These are phyloP conservation scores for Taiozyma sp. DNA, from an alignment of 1,139 yeast species.

Conservation along the genomic window DNA sequence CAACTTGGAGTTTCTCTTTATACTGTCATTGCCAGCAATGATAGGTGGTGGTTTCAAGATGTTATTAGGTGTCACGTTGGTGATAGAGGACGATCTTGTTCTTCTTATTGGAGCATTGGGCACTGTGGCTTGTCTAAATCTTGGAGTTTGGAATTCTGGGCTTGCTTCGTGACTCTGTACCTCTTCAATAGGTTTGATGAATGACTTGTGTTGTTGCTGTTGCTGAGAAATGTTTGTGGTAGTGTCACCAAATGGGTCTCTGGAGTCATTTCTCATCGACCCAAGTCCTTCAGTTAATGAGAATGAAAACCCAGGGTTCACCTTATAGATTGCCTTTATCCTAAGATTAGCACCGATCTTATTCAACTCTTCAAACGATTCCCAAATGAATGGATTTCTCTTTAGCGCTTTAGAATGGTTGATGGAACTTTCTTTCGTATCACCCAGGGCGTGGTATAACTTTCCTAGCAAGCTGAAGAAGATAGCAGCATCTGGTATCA, in stretches of 20 bases:
- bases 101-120: constrained; percentile 55
- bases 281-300: constrained; percentile 1
- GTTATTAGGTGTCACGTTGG: constrained; percentile 1
- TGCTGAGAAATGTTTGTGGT: constrained; percentile 9
- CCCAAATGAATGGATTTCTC: constrained; percentile 78
- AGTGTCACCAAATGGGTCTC: constrained; percentile 27
- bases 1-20: constrained; percentile 18
- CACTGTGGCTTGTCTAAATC: constrained; percentile 34
- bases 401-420: constrained; percentile 65
- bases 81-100: constrained; percentile 31
- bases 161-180: constrained; percentile 6
- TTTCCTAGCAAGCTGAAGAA: constrained; percentile 67
- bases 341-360: constrained; percentile 64
- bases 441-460: constrained; percentile 53
- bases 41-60: constrained; percentile 30
- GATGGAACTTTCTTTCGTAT: constrained; percentile 57
- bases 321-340: constrained; percentile 53
- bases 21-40: constrained; percentile 10
- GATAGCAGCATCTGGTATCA: constrained; percentile 58
- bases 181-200: constrained; percentile 9
- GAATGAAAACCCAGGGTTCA: constrained; percentile 8
- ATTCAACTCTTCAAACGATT: constrained; percentile 75
- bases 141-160: constrained; percentile 38
- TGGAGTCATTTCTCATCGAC: constrained; percentile 8
- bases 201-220: constrained; percentile 10